These are phyloP conservation scores for Sphaerobolus stellatus DNA, from an alignment of 1,284 basidiomycete species.

Conservation along the genomic window DNA sequence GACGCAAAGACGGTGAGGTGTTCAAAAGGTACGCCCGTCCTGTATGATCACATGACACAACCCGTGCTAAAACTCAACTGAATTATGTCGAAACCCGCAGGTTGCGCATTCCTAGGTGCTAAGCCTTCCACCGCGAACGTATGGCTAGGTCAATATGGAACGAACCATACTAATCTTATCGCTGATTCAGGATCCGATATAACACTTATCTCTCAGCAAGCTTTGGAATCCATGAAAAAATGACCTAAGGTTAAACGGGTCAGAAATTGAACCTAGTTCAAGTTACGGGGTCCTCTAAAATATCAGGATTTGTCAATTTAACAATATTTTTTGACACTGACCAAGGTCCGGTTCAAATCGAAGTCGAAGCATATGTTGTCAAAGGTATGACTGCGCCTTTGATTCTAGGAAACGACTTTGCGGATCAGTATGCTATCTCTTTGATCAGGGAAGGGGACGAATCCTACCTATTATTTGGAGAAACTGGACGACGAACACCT, in stretches of 20 bases:
- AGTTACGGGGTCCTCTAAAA: constrained; percentile 27
- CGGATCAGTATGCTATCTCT: constrained; percentile 30
- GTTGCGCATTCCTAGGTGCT: constrained; percentile 21
- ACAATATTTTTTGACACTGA: constrained; percentile 25
- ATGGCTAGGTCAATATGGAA: constrained; percentile 2
- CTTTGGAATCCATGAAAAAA: not conserved
- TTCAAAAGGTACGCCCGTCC: no score
- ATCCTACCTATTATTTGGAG: constrained; percentile 27
- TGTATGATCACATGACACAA: no score
- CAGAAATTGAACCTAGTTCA: constrained; percentile 15
- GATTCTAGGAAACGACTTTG: constrained; percentile 33
- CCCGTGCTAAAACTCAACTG: constrained; percentile 9
- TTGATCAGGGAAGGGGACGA: constrained; percentile 21
- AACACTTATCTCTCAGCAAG: constrained; percentile 12
- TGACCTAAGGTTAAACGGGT: constrained; percentile 16
- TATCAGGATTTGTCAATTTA: constrained; percentile 28
- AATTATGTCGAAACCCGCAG: constrained; percentile 28
- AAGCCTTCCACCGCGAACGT: constrained; percentile 3
- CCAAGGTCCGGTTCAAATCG: constrained; percentile 24
- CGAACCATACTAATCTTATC: not conserved
- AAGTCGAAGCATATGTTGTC: constrained; percentile 32
- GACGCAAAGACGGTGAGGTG: no score
- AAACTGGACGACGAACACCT: constrained; percentile 15
- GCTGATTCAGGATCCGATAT: constrained; percentile 17
- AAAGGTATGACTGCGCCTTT: constrained; percentile 23